Evolutionary conservation across 75 land plant species (phyloP), one percentile per base, ranked within the genome.

Genomic region (Pinus taeda): DNA sequence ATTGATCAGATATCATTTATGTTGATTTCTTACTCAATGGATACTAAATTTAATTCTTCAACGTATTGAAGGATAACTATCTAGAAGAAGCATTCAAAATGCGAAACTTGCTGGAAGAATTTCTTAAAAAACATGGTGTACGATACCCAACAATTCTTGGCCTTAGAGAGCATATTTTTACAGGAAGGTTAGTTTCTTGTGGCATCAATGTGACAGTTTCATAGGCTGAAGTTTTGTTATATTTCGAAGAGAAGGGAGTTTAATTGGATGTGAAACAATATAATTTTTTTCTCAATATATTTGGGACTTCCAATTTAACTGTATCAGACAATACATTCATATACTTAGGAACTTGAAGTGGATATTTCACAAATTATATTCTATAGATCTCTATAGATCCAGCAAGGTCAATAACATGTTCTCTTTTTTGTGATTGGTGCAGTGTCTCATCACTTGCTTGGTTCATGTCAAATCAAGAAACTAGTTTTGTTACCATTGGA

Each of bases 391-490:
- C 39, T 69, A 17, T 69, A n/a, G 17, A 30, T 29, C 17, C 13
- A 0, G 9, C 17, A 18, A 76, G 69, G 11, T 69, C 18, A 29
- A 18, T 33, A 17, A 13, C 58, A 60, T 77, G 9, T n/a, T 62
- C 76, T 29, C 26, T 56, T 57, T 29, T 22, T 60, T 29, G 3
- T 77, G 30, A 21, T 75, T 73, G 33, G 22, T 21, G 74, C 90
- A 96, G 98, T 88, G 91, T 96, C 59, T 96, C 98, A 55, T 93
- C 99, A 66, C 78, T 96, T 60, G 99, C 97, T 73, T 83, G 95
- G 88, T 93, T 96, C 81, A 93, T 96, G 99, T 93, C 97, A 49
- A 90, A 90, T 80, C 99, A 96, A 78, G 99, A 96, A 77, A 90
- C 90, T 11, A 96, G 97, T 71, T 93, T 93, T 92, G 97, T 93